A percentile compares a stretch with the other conserved stretches of the same genome.
phyloP scores from a whole-genome alignment of 1,284 basidiomycete genomes.

The Singerocomus inundabilis region DNA sequence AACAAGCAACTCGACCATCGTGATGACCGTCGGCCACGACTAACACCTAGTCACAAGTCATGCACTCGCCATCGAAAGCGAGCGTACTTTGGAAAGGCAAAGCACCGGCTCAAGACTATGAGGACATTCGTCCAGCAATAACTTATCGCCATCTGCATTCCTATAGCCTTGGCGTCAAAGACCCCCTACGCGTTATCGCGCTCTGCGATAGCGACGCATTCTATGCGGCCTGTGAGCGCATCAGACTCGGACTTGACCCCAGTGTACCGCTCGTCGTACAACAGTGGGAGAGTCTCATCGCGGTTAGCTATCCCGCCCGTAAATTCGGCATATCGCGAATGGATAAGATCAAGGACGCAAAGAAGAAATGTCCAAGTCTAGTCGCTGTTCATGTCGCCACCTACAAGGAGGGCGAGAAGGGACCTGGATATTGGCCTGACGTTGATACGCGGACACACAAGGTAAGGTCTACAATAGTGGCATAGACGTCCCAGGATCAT shows the following conservation, averaged over 20 bases:
- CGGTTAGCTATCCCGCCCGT: slow-evolving; percentile 94
- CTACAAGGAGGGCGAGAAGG: slow-evolving; percentile 84
- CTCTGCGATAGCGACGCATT: slow-evolving; percentile 95
- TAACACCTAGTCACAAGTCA: background rate
- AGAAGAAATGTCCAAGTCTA: slow-evolving; percentile 83
- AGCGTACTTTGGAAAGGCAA: slow-evolving; percentile 45
- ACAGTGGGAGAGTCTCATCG: slow-evolving; percentile 91
- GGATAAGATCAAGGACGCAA: slow-evolving; percentile 77
- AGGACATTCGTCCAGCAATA: slow-evolving; percentile 61
- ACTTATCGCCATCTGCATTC: slow-evolving; percentile 74
- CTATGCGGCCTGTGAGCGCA: slow-evolving; percentile 89
- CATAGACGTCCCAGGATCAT: background rate
- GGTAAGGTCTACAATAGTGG: slow-evolving; percentile 42
- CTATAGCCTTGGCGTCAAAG: slow-evolving; percentile 60
- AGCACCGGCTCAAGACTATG: slow-evolving; percentile 44
- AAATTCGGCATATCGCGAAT: slow-evolving; percentile 87
- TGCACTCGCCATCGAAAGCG: slow-evolving; percentile 25
- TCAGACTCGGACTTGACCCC: slow-evolving; percentile 72
- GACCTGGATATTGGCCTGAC: slow-evolving; percentile 88
- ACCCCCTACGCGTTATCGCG: slow-evolving; percentile 76
- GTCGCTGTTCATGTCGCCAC: slow-evolving; percentile 92
- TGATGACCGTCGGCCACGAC: no score
- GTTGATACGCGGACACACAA: slow-evolving; percentile 91
- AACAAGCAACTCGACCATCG: no score
- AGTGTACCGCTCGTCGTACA: slow-evolving; percentile 84